Base-by-base conservation (phyloP, 2,329 filamentous ascomycete genomes). In the Trichoderma oligosporum region DNA sequence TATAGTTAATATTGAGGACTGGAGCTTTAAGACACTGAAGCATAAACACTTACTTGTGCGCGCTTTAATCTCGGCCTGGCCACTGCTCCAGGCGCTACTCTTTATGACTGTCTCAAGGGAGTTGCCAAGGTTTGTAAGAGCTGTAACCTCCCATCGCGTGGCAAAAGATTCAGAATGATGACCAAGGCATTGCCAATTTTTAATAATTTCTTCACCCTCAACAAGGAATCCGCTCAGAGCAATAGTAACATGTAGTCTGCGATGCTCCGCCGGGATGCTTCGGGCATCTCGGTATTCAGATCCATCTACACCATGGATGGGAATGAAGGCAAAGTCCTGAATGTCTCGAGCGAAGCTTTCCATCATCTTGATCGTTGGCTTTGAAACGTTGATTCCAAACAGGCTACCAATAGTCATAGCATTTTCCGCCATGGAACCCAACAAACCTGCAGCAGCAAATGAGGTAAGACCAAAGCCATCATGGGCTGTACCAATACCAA, bases 311-410 rank as follows among this genome's bases (percentile, higher is more conserved):
- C 81, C 80, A 52, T 84, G 82, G 14, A 96, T 77, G 0, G 91
- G 89, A 9, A 96, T 73, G 65, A 97, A 89, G 0, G 84, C 90
- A 71, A 97, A 96, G 67, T 97, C 92, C 65, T 90, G 85, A 14
- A 97, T 86, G 62, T 96, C 91, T 63, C 85, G 85, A 9, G 88
- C 82, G 69, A 95, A 96, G n/a, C 86, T 80, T 62, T 96, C 90
- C 79, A 97, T 88, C 79, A 92, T 90, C 69, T 91, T 87, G 52
- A 86, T 84, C 0, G 88, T 89, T 79, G 96, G 92, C 33, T 86
- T 83, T 1, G 87, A 85, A 41, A 89, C 89, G 68, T 95, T 96
- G n/a, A 94, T 89, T 7, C 94, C 94, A 67, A 97, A 97, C 36
- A 97, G 76, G 35, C 88, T 84, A 14, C 92, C 93, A 27, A 96